phyloP scores from a whole-genome alignment of 805 yeast genomes.

The Torulaspora delbrueckii region DNA sequence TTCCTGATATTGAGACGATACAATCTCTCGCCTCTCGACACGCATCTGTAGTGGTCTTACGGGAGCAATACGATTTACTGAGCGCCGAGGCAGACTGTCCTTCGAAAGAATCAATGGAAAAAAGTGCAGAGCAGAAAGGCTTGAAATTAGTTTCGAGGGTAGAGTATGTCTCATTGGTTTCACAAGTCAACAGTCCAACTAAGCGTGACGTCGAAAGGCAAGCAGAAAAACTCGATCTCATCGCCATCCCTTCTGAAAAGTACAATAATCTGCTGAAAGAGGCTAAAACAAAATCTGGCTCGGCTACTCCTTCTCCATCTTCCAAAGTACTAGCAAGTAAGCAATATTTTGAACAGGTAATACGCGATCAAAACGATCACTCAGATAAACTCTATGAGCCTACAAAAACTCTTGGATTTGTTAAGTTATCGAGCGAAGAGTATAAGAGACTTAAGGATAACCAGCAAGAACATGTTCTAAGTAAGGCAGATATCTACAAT shows the following conservation, averaged over 20 bases:
- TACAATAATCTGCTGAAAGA: constrained; percentile 10
- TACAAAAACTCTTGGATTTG: constrained; percentile 34
- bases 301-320: constrained; percentile 9
- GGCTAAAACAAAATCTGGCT: constrained; percentile 5
- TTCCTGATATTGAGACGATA: constrained; percentile 15
- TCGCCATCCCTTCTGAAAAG: constrained; percentile 24
- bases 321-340: constrained; percentile 35
- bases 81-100: constrained; percentile 28
- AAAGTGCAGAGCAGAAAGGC: constrained; percentile 31
- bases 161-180: constrained; percentile 25
- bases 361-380: constrained; percentile 27
- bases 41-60: constrained; percentile 26
- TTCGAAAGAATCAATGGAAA: constrained; percentile 16
- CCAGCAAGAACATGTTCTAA: constrained; percentile 31
- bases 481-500: constrained; percentile 33
- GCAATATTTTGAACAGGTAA: constrained; percentile 35
- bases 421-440: constrained; percentile 34
- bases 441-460: constrained; percentile 32
- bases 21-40: constrained; percentile 23
- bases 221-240: constrained; percentile 31
- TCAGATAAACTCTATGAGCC: constrained; percentile 33
- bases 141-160: constrained; percentile 20
- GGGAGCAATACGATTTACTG: constrained; percentile 27
- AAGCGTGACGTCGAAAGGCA: constrained; percentile 29
- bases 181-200: constrained; percentile 19